A percentile compares a stretch with the other conserved stretches of the same genome.
These are phyloP conservation scores for Daedaleopsis sinensis DNA, from an alignment of 768 basidiomycete species.

Conservation along the genomic window DNA sequence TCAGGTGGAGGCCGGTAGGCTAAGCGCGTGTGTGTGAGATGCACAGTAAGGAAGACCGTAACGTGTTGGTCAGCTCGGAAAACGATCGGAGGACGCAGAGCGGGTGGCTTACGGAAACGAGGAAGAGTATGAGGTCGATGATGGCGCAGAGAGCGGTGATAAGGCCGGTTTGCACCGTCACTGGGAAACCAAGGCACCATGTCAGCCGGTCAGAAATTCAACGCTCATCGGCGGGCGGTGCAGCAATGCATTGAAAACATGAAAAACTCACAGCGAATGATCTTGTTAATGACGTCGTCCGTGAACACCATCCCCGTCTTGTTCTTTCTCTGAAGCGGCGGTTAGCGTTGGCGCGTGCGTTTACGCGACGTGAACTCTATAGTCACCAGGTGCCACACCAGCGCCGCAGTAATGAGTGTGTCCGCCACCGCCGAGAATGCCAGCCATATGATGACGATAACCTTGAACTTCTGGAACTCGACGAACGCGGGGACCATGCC, in stretches of 20 bases:
- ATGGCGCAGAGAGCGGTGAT: constrained; percentile 38
- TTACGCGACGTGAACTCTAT: background rate
- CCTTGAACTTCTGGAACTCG: constrained; percentile 37
- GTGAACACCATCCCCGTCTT: constrained; percentile 46
- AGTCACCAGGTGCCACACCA: constrained; percentile 48
- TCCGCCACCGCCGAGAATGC: constrained; percentile 44
- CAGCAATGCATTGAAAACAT: too few species aligned
- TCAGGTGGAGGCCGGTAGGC: constrained; percentile 32
- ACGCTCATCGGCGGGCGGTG: too few species aligned
- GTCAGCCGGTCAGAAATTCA: too few species aligned
- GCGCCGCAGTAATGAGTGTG: constrained; percentile 43
- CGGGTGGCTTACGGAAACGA: constrained; percentile 27
- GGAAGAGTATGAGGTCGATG: constrained; percentile 31
- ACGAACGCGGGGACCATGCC: constrained; percentile 36
- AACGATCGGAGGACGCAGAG: background rate
- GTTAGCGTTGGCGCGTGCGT: background rate
- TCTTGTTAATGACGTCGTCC: constrained; percentile 45
- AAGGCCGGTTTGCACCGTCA: constrained; percentile 42
- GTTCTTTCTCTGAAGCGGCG: constrained; percentile 36
- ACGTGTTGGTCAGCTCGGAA: too few species aligned
- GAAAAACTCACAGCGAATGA: constrained; percentile 39
- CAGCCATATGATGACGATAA: constrained; percentile 44
- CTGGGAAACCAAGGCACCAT: constrained; percentile 18
- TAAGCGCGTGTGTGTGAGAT: background rate
- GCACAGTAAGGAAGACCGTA: too few species aligned